Base-by-base conservation (phyloP, 2,329 filamentous ascomycete genomes). In the Metarhizium rileyi region DNA sequence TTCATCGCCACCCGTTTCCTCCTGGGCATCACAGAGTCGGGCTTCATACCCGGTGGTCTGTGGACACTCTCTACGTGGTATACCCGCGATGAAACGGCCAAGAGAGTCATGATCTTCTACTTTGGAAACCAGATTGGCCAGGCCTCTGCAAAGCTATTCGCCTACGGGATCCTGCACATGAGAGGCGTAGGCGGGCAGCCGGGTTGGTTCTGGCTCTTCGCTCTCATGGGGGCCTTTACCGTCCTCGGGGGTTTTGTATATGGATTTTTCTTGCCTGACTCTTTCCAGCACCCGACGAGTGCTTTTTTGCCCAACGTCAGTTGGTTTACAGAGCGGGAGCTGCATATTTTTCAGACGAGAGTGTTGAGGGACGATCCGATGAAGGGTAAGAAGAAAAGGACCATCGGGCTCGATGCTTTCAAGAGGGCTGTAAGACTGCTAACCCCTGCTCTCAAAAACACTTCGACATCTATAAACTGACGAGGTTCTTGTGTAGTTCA, bases 121-220 rank as follows among this genome's bases (percentile, higher is more conserved):
- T 75, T 79, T 50, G 77, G 76, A 10, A 77, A 77, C 56, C 70
- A 76, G 57, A 66, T 77, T 16, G 76, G 74, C 5, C 61, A 66
- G 20, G 64, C 63, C 1, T 63, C 59, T 0, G 61, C 60, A 0
- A 61, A 63, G 50, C 64, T 75, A 3, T 56, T 74, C 3, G 71
- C 71, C 1, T 73, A 67, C 35, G 70, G 67, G 2, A 72, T 75
- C 33, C 64, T 80, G 23, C 71, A 74, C 49, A 70, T 80, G 64
- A 61, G 67, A 6, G 75, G 74, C 1, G 66, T 71, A 1, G 67
- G 63, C 1, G 72, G 70, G 6, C 63, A 72, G 48, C 57, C 71
- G 0, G 76, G 77, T n/a, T 80, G 76, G 76, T 73, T 75, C 55
- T 80, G 77, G 76, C 64, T 80, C 2, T 80, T 79, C 54, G 59